A percentile compares a stretch with the other conserved stretches of the same genome.
phyloP scores from a whole-genome alignment of 2,329 filamentous ascomycete species.

The Zelopaecilomyces penicillatus region DNA sequence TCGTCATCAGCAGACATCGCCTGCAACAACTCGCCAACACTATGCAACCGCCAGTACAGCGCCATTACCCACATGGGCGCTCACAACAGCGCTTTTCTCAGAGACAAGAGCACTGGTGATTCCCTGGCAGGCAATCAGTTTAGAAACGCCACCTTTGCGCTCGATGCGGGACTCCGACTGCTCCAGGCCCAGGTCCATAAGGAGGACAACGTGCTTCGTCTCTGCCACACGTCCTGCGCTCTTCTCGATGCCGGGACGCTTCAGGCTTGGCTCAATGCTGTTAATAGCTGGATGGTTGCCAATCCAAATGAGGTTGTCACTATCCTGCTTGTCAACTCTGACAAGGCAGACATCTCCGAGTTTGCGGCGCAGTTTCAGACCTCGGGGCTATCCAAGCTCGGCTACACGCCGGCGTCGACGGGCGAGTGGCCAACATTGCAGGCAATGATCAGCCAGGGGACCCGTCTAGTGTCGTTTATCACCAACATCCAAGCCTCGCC shows the following conservation, averaged over 20 bases:
- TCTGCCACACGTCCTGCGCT: conserved; percentile 63
- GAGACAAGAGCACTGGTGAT: conserved; percentile 53
- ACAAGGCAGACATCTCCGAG: conserved; percentile 44
- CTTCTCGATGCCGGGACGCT: conserved; percentile 63
- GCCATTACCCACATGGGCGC: conserved; percentile 71
- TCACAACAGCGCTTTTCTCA: conserved; percentile 65
- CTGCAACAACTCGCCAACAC: conserved; percentile 73
- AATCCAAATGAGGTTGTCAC: conserved; percentile 72
- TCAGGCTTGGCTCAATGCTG: conserved; percentile 51
- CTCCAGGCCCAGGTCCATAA: conserved; percentile 66
- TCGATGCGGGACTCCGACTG: conserved; percentile 62
- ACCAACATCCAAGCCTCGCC: conserved; percentile 40
- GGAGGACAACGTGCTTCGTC: conserved; percentile 46
- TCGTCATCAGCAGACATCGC: conserved; percentile 26
- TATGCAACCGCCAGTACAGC: conserved; percentile 65
- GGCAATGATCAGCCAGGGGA: conserved; percentile 55
- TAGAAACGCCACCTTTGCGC: conserved; percentile 62
- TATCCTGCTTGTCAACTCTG: conserved; percentile 63
- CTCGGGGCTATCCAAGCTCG: conserved; percentile 53
- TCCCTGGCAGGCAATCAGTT: conserved; percentile 64
- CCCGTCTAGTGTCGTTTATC: conserved; percentile 61
- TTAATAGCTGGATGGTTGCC: conserved; percentile 60
- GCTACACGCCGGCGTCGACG: conserved; percentile 45
- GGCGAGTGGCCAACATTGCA: conserved; percentile 64
- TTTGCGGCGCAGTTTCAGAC: conserved; percentile 47